phyloP scores from a whole-genome alignment of 345 rosid species.

The Hypericum perforatum region DNA sequence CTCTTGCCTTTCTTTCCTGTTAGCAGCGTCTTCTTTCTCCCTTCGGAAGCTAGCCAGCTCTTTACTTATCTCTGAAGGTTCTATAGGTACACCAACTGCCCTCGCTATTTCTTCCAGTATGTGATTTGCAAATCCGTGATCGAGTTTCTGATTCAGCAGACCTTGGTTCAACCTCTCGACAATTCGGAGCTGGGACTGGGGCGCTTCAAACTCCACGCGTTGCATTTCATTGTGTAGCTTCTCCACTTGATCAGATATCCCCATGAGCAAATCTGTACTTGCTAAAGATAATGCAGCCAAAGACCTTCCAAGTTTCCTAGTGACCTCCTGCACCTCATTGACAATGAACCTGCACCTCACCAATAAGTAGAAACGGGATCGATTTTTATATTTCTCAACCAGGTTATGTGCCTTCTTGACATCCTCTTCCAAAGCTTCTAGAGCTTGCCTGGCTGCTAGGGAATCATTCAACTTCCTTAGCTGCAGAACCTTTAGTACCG shows the following conservation, averaged over 20 bases:
- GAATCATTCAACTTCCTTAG: conserved; percentile 44
- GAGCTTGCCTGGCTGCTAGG: conserved; percentile 43
- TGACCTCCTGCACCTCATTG: conserved; percentile 51
- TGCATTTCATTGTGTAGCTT: conserved; percentile 64
- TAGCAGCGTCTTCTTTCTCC: conserved; percentile 59
- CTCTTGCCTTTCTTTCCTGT: conserved; percentile 53
- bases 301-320: conserved; percentile 54
- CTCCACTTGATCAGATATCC: conserved; percentile 45
- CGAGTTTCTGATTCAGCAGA: conserved; percentile 44
- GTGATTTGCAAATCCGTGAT: conserved; percentile 56
- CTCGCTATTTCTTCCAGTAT: conserved; percentile 56
- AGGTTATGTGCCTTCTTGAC: conserved; percentile 49
- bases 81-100: conserved; percentile 61
- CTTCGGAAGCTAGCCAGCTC: conserved; percentile 51
- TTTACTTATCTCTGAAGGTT: conserved; percentile 54
- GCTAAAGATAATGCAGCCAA: conserved; percentile 45
- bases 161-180: conserved; percentile 50
- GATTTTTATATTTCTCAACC: conserved; percentile 48
- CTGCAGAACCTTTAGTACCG: conserved; percentile 48
- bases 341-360: conserved; percentile 49
- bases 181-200: conserved; percentile 44
- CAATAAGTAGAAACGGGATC: conserved; percentile 49
- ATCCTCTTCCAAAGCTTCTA: conserved; percentile 46
- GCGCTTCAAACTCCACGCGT: conserved; percentile 47
- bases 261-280: conserved; percentile 44